These are phyloP conservation scores for Trypanosoma theileri DNA, from an alignment of 208 protist species.

Conservation along the genomic window DNA sequence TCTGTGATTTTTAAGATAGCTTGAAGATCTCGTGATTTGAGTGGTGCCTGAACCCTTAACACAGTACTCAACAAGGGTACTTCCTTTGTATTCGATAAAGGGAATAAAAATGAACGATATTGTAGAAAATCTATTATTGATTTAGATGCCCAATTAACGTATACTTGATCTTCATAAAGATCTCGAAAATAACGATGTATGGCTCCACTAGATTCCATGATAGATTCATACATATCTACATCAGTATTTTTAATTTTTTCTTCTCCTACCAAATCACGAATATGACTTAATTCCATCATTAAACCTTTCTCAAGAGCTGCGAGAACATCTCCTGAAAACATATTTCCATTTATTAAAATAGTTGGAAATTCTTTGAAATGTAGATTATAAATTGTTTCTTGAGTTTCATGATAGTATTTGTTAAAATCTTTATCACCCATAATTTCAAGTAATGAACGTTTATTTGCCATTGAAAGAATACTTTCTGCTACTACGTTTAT, in stretches of 20 bases:
- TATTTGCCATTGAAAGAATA: slow-evolving; percentile 7
- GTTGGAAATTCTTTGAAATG: slow-evolving; percentile 22
- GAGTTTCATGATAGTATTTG: slow-evolving; percentile 39
- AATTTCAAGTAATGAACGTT: slow-evolving; percentile 16
- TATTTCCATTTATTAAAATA: slow-evolving; percentile 55
- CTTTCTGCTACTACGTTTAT: not conserved
- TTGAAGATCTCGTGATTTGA: slow-evolving; percentile 1
- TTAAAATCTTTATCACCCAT: slow-evolving; percentile 30
- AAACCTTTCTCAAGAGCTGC: slow-evolving; percentile 18
- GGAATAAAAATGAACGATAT: slow-evolving; percentile 19
- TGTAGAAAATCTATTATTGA: slow-evolving; percentile 26
- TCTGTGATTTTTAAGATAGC: slow-evolving; percentile 8
- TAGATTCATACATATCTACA: slow-evolving; percentile 45
- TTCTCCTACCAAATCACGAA: slow-evolving; percentile 32
- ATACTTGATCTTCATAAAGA: slow-evolving; percentile 27
- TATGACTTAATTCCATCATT: slow-evolving; percentile 24
- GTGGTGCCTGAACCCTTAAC: slow-evolving; percentile 5
- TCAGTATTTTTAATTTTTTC: slow-evolving; percentile 37
- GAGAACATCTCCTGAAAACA: slow-evolving; percentile 1
- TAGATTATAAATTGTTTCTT: slow-evolving; percentile 34
- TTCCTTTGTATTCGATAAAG: not conserved
- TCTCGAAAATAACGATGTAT: slow-evolving; percentile 7
- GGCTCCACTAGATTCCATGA: slow-evolving; percentile 42
- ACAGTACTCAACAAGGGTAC: slow-evolving; percentile 15
- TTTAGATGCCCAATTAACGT: slow-evolving; percentile 19